Evolutionary conservation across 2,329 filamentous ascomycete genomes (phyloP).

Genomic region (Penicillium sclerotiorum): DNA sequence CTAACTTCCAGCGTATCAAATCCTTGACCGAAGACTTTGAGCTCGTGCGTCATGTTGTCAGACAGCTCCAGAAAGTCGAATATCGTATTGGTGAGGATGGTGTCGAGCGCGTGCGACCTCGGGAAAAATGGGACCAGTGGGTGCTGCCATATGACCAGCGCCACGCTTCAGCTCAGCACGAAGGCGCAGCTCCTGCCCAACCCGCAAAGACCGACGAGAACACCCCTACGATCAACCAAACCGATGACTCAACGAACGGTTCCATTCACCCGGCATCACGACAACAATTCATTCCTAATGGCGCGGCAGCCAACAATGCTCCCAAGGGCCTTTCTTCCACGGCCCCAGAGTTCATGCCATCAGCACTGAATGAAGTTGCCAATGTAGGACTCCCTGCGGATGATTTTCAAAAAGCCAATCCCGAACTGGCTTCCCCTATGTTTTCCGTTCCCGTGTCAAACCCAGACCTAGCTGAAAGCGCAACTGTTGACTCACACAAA

Average conservation of each 20-base stretch:
- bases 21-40: conserved; percentile 71
- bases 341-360: conserved; percentile 64
- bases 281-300: conserved; percentile 43
- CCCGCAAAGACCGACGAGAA: conserved; percentile 43
- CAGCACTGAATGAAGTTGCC: conserved; percentile 37
- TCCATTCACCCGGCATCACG: conserved; percentile 21
- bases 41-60: conserved; percentile 73
- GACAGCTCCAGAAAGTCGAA: conserved; percentile 72
- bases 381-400: conserved; percentile 40
- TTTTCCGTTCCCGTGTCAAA: no score
- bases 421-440: conserved; percentile 43
- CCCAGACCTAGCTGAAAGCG: no score
- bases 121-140: conserved; percentile 78
- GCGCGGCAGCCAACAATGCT: conserved; percentile 37
- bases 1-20: conserved; percentile 83
- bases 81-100: conserved; percentile 75
- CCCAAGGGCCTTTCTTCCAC: conserved; percentile 63
- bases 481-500: conserved; percentile 57
- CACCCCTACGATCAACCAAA: conserved; percentile 32
- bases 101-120: conserved; percentile 74
- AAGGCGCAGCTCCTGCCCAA: conserved; percentile 58
- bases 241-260: conserved; percentile 37
- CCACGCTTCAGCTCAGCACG: conserved; percentile 71
- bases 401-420: conserved; percentile 49
- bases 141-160: conserved; percentile 72